Base-by-base conservation (phyloP, 768 basidiomycete genomes). In the Tricholoma furcatifolium region DNA sequence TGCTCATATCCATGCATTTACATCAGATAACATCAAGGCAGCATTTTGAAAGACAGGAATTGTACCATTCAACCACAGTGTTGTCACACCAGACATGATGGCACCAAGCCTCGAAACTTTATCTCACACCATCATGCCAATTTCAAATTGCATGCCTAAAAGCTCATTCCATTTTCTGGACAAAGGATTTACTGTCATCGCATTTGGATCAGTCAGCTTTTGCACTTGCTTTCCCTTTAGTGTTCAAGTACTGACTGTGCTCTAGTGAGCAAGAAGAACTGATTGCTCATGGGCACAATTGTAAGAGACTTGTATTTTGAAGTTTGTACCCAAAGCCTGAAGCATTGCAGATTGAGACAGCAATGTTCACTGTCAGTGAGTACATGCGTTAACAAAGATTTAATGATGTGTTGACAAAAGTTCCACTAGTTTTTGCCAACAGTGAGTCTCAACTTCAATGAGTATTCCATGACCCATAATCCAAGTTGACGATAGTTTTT, bases 61-160 rank as follows among this genome's bases (percentile, higher is more conserved):
- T 15, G 36, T 57, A 30, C 67, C 65, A 1, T 66, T 61, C 48
- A 53, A 70, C 47, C 65, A 44, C 5, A 31, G 38, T 44, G 54
- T 59, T 32, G 60, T 68, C 40, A 54, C 43, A 6, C 27, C 50
- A 4, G 34, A 40, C 17, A 62, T 59, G 56, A 64, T 64, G 62
- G 61, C 60, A 24, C 65, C 68, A 12, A 63, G 62, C 41, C 59
- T 59, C 24, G 50, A 54, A 15, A 61, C 59, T 3, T 67, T 60
- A 1, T 55, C 27, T 2, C 31, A 43, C 6, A 45, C 21, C 3
- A 17, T 43, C 24, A 58, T 59, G 51, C 64, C 62, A n/a, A n/a
- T n/a, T n/a, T n/a, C n/a, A n/a, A n/a, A n/a, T n/a, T n/a, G n/a
- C n/a, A n/a, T n/a, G n/a, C n/a, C n/a, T n/a, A n/a, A 24, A 12